Percentiles rank a stretch among this genome's conserved stretches.
These are phyloP conservation scores for Effrenium voratum DNA, from an alignment of 73 alveolate genomes.

Conservation along the genomic window DNA sequence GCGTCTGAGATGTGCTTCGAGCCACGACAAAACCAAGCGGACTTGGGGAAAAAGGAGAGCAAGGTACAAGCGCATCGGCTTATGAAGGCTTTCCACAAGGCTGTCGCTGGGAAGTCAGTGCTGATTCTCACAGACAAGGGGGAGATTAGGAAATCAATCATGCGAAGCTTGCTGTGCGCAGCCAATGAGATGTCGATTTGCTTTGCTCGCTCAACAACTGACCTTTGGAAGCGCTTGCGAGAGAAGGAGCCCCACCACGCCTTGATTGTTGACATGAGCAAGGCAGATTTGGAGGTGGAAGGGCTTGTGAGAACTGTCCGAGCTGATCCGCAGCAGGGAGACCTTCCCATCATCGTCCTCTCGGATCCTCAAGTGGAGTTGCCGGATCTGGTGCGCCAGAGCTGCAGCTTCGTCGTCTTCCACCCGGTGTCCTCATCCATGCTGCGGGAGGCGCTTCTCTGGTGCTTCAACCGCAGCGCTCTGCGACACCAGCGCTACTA, in stretches of 20 bases:
- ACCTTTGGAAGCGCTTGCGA: slow-evolving; percentile 42
- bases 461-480: slow-evolving; percentile 70
- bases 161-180: slow-evolving; percentile 53
- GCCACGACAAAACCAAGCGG: background rate
- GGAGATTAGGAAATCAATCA: slow-evolving; percentile 14
- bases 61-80: slow-evolving; percentile 41
- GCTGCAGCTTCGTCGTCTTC: slow-evolving; percentile 80
- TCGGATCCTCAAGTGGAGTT: slow-evolving; percentile 5
- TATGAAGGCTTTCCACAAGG: slow-evolving; percentile 66
- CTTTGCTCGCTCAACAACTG: slow-evolving; percentile 33
- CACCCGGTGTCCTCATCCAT: slow-evolving; percentile 56
- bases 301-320: slow-evolving; percentile 67
- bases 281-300: slow-evolving; percentile 53
- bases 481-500: slow-evolving; percentile 53
- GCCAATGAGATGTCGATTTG: slow-evolving; percentile 65
- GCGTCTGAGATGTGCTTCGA: background rate
- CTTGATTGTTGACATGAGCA: slow-evolving; percentile 64
- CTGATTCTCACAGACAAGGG: slow-evolving; percentile 60
- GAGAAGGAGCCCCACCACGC: slow-evolving; percentile 48
- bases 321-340: slow-evolving; percentile 56
- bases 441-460: slow-evolving; percentile 49
- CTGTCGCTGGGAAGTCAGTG: slow-evolving; percentile 42
- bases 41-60: background rate
- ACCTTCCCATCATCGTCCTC: slow-evolving; percentile 46
- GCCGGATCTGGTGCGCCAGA: slow-evolving; percentile 57